A percentile compares a stretch with the other conserved stretches of the same genome.
Evolutionary conservation across 768 basidiomycete species (phyloP).

Genomic region (Hygrophoropsis aurantiaca): DNA sequence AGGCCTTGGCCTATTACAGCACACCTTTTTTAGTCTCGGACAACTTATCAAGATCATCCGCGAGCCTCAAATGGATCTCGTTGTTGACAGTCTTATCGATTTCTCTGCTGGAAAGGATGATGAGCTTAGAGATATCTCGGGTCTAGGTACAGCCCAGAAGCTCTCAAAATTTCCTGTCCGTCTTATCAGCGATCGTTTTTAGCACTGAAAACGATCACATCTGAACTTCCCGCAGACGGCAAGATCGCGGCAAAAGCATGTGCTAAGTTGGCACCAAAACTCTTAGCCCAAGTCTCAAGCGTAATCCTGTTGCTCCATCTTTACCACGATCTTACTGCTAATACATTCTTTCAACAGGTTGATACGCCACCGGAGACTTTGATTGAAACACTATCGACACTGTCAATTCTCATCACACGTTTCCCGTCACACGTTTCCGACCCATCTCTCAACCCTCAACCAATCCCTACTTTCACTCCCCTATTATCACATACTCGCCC

Average conservation of each 20-base stretch:
- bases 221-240: slow-evolving; percentile 82
- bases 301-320: slow-evolving; percentile 39
- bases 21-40: slow-evolving; percentile 58
- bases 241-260: slow-evolving; percentile 79
- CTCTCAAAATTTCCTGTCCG: not conserved
- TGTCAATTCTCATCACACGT: slow-evolving; percentile 85
- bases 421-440: slow-evolving; percentile 71
- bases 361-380: slow-evolving; percentile 78
- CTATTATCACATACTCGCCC: slow-evolving; percentile 74
- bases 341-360: slow-evolving; percentile 37
- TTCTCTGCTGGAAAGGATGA: slow-evolving; percentile 88
- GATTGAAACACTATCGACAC: slow-evolving; percentile 79
- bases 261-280: slow-evolving; percentile 79
- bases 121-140: slow-evolving; percentile 91
- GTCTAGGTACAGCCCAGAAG: slow-evolving; percentile 58
- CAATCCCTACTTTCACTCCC: slow-evolving; percentile 67
- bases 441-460: slow-evolving; percentile 51
- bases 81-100: slow-evolving; percentile 87
- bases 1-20: not conserved
- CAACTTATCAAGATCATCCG: slow-evolving; percentile 88
- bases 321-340: slow-evolving; percentile 4
- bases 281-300: slow-evolving; percentile 75
- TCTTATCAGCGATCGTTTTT: slow-evolving; percentile 4
- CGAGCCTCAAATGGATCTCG: slow-evolving; percentile 77
- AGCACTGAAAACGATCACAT: slow-evolving; percentile 95